Base-by-base conservation (phyloP, 2,329 filamentous ascomycete genomes). In the Colletotrichum lentis region DNA sequence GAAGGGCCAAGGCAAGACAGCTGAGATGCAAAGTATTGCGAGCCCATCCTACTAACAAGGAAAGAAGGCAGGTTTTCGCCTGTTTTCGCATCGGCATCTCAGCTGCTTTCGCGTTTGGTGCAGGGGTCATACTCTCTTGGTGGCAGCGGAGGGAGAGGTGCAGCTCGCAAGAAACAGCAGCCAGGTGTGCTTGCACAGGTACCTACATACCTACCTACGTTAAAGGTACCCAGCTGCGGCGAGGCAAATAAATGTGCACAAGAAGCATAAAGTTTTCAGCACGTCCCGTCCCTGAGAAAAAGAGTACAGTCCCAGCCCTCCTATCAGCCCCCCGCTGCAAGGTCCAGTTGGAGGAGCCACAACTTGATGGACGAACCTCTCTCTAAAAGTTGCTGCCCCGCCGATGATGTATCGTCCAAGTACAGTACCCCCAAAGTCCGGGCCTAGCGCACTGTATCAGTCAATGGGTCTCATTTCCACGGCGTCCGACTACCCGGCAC, bases 101-200 rank as follows among this genome's bases (percentile, higher is more conserved):
- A 46, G 56, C 62, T 41, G 62, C 55, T 69, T 69, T 69, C 66
- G 55, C 61, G 66, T 69, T 69, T 57, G 27, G 18, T 61, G 57
- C 57, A 60, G 47, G 50, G 49, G 50, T 49, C 49, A 50, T 37
- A 57, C 61, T 50, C 46, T 56, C 16, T 37, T 31, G n/a, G 39
- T 43, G 52, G n/a, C 3, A 20, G 12, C 31, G 43, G 35, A 50
- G n/a, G n/a, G n/a, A n/a, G n/a, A n/a, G 22, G 46, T 61, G 58
- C 49, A 41, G 58, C 46, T 52, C 37, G 18, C 58, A 63, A 35
- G 43, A 22, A 14, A 31, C 43, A 35, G 39, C 49, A 37, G 10
- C 20, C 27, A 57, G 8, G 37, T 16, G 20, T 44, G 44, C 16
- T 24, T 14, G 43, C 7, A 35, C 31, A 35, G 8, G 31, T 35